These are phyloP conservation scores for Silene conica DNA, from an alignment of 148 eudicot species.

Conservation along the genomic window DNA sequence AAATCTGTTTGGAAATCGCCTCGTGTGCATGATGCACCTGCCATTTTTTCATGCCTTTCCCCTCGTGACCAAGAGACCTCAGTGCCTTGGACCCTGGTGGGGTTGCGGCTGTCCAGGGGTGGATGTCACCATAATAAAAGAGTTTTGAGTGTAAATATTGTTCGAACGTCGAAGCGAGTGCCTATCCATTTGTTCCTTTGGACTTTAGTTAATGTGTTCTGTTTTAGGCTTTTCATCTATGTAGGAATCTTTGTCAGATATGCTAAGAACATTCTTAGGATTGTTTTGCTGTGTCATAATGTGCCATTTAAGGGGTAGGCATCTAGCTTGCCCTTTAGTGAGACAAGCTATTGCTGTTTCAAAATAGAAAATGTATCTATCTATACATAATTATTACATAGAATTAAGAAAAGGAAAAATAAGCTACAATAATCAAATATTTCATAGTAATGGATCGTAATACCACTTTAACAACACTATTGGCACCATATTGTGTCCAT, in stretches of 20 bases:
- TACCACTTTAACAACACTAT: neutral
- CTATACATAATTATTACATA: neutral
- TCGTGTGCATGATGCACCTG: too few relatives aligned
- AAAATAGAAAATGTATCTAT: neutral
- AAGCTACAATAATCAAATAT: neutral
- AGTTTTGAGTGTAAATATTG: neutral
- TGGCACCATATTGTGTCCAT: too few relatives aligned
- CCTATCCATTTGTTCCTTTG: neutral
- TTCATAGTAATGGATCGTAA: neutral
- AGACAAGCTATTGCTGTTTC: neutral
- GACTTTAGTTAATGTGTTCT: neutral
- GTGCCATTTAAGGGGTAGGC: neutral
- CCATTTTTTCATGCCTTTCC: too few relatives aligned
- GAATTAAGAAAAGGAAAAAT: neutral
- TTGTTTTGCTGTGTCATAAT: neutral
- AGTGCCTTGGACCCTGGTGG: too few relatives aligned
- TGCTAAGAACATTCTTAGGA: neutral
- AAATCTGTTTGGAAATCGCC: too few relatives aligned
- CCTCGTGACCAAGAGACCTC: too few relatives aligned
- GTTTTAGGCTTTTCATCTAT: neutral
- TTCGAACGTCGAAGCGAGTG: neutral
- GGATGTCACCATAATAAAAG: neutral
- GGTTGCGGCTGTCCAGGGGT: neutral
- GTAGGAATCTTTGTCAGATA: neutral
- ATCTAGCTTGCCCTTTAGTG: neutral